A percentile compares a stretch with the other conserved stretches of the same genome.
These are phyloP conservation scores for Heimioporus retisporus DNA, from an alignment of 1,284 basidiomycete genomes.

Conservation along the genomic window DNA sequence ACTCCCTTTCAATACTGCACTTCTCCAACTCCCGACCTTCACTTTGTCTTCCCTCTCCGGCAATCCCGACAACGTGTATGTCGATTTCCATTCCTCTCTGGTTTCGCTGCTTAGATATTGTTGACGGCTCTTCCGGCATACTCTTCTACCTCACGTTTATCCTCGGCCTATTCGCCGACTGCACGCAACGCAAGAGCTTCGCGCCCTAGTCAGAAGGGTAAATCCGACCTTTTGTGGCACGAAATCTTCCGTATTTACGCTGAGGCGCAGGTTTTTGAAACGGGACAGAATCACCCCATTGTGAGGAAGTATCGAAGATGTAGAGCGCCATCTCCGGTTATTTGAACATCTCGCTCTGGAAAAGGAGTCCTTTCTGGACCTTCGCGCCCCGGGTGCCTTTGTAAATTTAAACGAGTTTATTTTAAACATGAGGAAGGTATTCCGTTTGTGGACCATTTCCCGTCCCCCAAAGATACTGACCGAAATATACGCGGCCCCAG, in stretches of 20 bases:
- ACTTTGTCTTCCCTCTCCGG: constrained; percentile 78
- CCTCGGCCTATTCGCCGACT: constrained; percentile 60
- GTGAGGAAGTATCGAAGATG: constrained; percentile 83
- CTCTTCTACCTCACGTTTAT: constrained; percentile 47
- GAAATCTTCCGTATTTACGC: constrained; percentile 93
- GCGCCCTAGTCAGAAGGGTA: constrained; percentile 29
- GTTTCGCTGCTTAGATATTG: constrained; percentile 72
- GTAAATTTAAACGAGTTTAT: constrained; percentile 86
- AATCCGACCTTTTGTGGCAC: constrained; percentile 91
- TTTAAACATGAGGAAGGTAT: constrained; percentile 86
- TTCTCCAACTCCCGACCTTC: constrained; percentile 83
- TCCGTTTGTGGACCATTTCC: neutral
- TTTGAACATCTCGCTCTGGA: constrained; percentile 77
- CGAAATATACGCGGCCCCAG: constrained; percentile 67
- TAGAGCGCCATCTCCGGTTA: constrained; percentile 75
- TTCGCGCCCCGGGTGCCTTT: constrained; percentile 83
- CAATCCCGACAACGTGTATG: constrained; percentile 72
- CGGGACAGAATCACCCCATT: constrained; percentile 75
- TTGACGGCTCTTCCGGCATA: constrained; percentile 70
- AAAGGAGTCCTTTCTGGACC: constrained; percentile 68
- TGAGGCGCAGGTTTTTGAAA: constrained; percentile 92
- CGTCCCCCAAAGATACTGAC: neutral
- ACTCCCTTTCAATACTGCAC: constrained; percentile 83
- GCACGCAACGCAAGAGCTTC: constrained; percentile 54
- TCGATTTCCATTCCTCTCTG: constrained; percentile 69